Evolutionary conservation across 2,329 filamentous ascomycete species (phyloP), one percentile per base, ranked within the genome.

Genomic region (Xylariales sp.): DNA sequence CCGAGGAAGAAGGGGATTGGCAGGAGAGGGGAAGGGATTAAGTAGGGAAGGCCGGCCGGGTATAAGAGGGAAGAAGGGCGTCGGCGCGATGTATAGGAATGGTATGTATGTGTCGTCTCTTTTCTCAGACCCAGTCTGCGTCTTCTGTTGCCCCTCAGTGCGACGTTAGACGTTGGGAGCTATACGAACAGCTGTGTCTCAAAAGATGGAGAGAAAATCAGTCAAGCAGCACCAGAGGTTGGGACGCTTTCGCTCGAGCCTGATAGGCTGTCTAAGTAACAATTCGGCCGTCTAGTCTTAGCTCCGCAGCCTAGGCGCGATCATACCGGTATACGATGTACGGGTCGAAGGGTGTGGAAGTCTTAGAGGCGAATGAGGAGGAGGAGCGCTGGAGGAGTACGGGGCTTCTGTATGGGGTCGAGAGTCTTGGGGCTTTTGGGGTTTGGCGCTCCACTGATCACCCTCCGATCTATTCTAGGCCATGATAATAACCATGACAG

Each of bases 361-460:
- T 32, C 23, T 14, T 45, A 14, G 54, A 56, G 45, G 54, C 53
- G 53, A 56, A 45, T 45, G 36, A 41, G 39, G 39, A 41, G 39
- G 32, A 34, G 32, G 5, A 41, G 12, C 36, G 8, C 36, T 14
- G 36, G 12, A 45, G 39, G 36, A 43, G 9, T 18, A 55, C 34
- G 39, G 54, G 23, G 23, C 23, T 23, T 23, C 23, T 23, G 9
- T 18, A 55, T 18, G 39, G 54, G 39, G 39, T 45, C 53, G 39
- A 56, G 45, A 62, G 64, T 18, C 58, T 23, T 60, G 45, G 34
- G 45, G 36, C 16, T 10, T 52, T 60, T 60, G 16, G 61, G 46
- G 43, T 48, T 61, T n/a, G 49, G 32, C 53, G 48, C 59, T 63
- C 67, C 67, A 66, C 67, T 56, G 67, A 69, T 69, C 67, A 66